Conservation (phyloP, 2,329 filamentous ascomycete genomes). For the Cercospora berteroae region DNA sequence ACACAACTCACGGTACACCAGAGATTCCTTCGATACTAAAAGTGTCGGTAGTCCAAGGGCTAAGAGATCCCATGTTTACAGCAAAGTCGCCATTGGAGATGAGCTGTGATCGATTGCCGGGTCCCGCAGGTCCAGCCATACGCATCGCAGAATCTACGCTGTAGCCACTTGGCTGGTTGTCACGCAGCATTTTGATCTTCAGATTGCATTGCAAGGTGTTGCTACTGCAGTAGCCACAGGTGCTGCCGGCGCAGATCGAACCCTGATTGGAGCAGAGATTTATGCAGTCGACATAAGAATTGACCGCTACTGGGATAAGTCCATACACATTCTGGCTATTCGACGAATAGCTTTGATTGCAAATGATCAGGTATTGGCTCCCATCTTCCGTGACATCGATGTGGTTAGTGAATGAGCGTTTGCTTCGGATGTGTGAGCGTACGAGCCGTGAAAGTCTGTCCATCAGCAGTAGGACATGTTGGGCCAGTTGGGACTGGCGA, state of each 20-base stretch:
- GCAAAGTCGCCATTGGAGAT: conserved; percentile 2
- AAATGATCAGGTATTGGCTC: conserved; percentile 5
- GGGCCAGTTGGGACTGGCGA: background rate
- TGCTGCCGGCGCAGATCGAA: background rate
- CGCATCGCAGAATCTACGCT: background rate
- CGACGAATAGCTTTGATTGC: conserved; percentile 10
- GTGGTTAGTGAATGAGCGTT: background rate
- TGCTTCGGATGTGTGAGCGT: background rate
- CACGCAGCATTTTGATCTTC: conserved; percentile 7
- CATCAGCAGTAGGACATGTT: conserved; percentile 2
- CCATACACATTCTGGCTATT: conserved; percentile 2
- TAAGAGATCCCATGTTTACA: background rate
- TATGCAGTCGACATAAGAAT: conserved; percentile 3
- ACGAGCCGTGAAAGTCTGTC: background rate
- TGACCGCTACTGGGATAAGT: background rate
- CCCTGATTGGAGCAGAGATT: conserved; percentile 6
- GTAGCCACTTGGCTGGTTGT: background rate
- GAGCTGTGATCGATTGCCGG: background rate
- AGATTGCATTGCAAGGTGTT: conserved; percentile 3
- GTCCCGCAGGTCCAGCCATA: background rate
- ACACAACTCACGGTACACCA: background rate
- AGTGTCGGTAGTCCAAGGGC: conserved; percentile 1
- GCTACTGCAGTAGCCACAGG: background rate
- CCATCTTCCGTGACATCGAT: background rate
- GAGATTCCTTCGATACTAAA: background rate